phyloP scores from a whole-genome alignment of 148 eudicot species.

The Rhododendron ferrugineum region DNA sequence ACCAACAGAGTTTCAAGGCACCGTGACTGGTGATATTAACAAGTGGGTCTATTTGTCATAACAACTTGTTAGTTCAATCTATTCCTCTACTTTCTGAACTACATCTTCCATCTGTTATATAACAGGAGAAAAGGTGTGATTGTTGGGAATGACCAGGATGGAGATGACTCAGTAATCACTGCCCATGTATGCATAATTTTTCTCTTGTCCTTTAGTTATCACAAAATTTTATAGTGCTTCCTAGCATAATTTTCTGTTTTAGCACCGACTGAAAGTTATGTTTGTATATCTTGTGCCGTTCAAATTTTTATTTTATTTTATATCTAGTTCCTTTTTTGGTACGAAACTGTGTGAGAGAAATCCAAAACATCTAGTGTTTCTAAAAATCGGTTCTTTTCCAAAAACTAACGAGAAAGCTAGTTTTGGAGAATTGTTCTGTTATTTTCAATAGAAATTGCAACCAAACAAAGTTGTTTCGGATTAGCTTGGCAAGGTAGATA shows the following conservation, averaged over 20 bases:
- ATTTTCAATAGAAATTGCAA: background rate
- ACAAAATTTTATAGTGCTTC: background rate
- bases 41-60: conserved; percentile 44
- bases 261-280: background rate
- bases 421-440: background rate
- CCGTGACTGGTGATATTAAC: conserved; percentile 90
- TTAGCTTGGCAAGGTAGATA: background rate
- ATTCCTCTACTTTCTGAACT: background rate
- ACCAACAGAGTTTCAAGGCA: conserved; percentile 89
- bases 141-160: conserved; percentile 88
- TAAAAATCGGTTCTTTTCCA: background rate
- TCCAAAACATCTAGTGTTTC: background rate
- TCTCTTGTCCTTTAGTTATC: background rate
- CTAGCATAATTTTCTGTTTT: background rate
- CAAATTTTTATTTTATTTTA: no score
- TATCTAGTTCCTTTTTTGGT: background rate
- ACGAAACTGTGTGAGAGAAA: background rate
- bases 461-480: background rate
- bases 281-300: background rate
- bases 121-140: conserved; percentile 92
- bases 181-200: conserved; percentile 63
- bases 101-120: conserved; percentile 9
- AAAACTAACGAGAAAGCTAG: background rate
- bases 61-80: background rate
- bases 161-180: conserved; percentile 73